These are phyloP conservation scores for Podosphaera xanthii DNA, from an alignment of 2,329 filamentous ascomycete species.

Conservation along the genomic window DNA sequence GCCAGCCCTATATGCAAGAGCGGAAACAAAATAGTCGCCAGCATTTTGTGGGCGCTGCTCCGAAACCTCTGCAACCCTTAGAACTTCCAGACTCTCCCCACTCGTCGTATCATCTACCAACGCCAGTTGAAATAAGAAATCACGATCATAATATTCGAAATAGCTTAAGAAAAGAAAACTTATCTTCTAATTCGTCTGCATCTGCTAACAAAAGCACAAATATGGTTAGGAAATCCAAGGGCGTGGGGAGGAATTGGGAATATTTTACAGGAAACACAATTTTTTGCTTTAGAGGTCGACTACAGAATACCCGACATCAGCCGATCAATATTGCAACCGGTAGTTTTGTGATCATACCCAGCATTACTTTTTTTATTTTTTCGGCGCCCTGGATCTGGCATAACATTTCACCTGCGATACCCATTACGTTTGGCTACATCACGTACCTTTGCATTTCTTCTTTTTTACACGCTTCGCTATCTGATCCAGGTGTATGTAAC, in stretches of 20 bases:
- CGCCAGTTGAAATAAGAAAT: slow-evolving; percentile 27
- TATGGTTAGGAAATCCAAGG: slow-evolving; percentile 11
- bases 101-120: slow-evolving; percentile 47
- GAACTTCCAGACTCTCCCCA: slow-evolving; percentile 58
- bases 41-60: not conserved
- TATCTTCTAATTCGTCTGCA: slow-evolving; percentile 61
- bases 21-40: not conserved
- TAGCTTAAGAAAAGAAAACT: slow-evolving; percentile 50
- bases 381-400: slow-evolving; percentile 63
- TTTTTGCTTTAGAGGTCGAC: slow-evolving; percentile 66
- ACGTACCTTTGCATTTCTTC: slow-evolving; percentile 80
- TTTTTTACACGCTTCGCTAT: slow-evolving; percentile 75
- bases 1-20: slow-evolving; percentile 10
- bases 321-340: slow-evolving; percentile 81
- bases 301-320: slow-evolving; percentile 69
- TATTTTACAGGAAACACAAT: slow-evolving; percentile 87
- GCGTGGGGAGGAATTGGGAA: slow-evolving; percentile 55
- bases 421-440: slow-evolving; percentile 76
- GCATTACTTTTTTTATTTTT: slow-evolving; percentile 64
- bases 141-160: slow-evolving; percentile 28
- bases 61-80: slow-evolving; percentile 28
- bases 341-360: slow-evolving; percentile 54
- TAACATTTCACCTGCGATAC: slow-evolving; percentile 71
- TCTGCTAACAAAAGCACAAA: slow-evolving; percentile 24
- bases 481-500: slow-evolving; percentile 69